A percentile compares a stretch with the other conserved stretches of the same genome.
Conservation (phyloP, 176 grass and related monocot species). For the Puccinellia tenuiflora region DNA sequence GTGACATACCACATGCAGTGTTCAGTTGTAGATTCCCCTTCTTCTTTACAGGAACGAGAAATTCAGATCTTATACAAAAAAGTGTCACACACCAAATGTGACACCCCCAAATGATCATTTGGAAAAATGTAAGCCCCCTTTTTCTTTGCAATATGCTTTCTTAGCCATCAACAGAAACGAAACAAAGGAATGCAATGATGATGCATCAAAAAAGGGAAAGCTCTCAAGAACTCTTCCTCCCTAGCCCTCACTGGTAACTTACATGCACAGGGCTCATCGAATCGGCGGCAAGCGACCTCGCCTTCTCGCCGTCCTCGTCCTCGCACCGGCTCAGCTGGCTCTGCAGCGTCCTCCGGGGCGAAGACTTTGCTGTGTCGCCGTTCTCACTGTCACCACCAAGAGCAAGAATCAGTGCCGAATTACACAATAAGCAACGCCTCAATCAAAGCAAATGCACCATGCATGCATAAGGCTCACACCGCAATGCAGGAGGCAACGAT, state of each 20-base stretch:
- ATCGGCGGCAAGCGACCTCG: constrained; percentile 23
- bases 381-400: constrained; percentile 33
- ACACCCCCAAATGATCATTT: constrained; percentile 9
- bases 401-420: constrained; percentile 32
- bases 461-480: constrained; percentile 5
- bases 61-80: constrained; percentile 36
- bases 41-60: constrained; percentile 1
- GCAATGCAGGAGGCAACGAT: neutral
- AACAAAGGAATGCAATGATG: constrained; percentile 34
- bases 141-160: constrained; percentile 33
- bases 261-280: constrained; percentile 59
- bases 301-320: constrained; percentile 47
- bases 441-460: constrained; percentile 16
- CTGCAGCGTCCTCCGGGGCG: constrained; percentile 44
- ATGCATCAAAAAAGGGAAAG: constrained; percentile 23
- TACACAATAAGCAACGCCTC: neutral
- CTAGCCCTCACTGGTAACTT: constrained; percentile 19
- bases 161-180: constrained; percentile 34
- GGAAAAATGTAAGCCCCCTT: constrained; percentile 18
- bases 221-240: constrained; percentile 1
- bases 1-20: neutral
- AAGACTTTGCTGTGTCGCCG: constrained; percentile 26
- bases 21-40: constrained; percentile 18
- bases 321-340: constrained; percentile 66
- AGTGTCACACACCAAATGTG: neutral